Evolutionary conservation across 352 stramenopile genomes (phyloP), one percentile per base, ranked within the genome.

Genomic region (Pythium chondricola): DNA sequence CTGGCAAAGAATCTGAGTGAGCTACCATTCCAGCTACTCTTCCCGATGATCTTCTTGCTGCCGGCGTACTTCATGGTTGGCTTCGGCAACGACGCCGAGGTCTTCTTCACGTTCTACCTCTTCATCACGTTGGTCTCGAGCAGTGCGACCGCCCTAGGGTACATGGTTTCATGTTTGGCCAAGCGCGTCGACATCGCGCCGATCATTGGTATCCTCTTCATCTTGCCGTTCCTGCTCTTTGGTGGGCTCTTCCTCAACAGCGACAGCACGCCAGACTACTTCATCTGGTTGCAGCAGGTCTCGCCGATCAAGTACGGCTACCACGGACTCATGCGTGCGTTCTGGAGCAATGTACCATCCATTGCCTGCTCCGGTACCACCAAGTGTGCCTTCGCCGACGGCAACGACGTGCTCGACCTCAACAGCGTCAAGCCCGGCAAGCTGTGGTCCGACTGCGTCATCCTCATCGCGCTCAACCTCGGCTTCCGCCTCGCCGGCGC

Each of bases 281-380:
- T 74, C 35, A 62, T 60, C 27, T 74, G 65, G 65, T 44, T 74
- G 4, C 57, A 70, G 33, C 54, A 58, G 29, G 46, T 70, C 30
- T 74, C 65, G n/a, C 62, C 62, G 7, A 56, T 74, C 45, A 68
- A 69, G 56, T 74, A 74, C 30, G 65, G 52, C 24, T 74, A 60
- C 47, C 45, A 65, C 29, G 65, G 46, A 4, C 13, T 67, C 17
- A 71, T 67, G 53, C 47, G 49, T 4, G 41, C 44, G 4, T 71
- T 61, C 55, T 74, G 65, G 65, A 48, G 32, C 44, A 44, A 47
- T 20, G 31, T 75, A 18, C 6, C 45, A 21, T 24, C 17, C 17
- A 70, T 74, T 29, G 31, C 46, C 10, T 74, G 64, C 52, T 13
- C n/a, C n/a, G 4, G 36, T 8, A 43, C 29, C 9, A 54, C 35